A percentile compares a stretch with the other conserved stretches of the same genome.
Conservation (phyloP, 2,329 filamentous ascomycete species). For the Tolypocladium inflatum region DNA sequence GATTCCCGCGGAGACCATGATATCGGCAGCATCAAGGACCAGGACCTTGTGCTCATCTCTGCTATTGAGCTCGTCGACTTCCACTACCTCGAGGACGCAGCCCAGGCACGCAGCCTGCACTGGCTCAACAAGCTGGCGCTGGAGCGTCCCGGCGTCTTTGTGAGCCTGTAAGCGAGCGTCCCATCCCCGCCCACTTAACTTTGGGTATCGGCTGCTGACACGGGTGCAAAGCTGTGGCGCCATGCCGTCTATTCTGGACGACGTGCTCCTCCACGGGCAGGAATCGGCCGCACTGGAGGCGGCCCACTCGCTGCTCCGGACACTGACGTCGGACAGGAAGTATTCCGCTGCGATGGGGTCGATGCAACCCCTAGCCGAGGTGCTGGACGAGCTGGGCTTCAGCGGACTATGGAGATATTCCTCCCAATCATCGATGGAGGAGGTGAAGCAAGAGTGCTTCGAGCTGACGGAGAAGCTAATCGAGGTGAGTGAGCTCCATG, state of each 20-base stretch:
- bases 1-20: constrained; percentile 15
- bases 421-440: constrained; percentile 38
- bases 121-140: constrained; percentile 51
- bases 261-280: constrained; percentile 54
- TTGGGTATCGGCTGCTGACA: constrained; percentile 2
- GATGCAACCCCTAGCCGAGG: constrained; percentile 37
- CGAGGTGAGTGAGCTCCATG: constrained; percentile 33
- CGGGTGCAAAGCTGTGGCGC: constrained; percentile 36
- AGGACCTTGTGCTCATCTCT: constrained; percentile 52
- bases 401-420: constrained; percentile 52
- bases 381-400: constrained; percentile 52
- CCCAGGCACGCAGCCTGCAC: constrained; percentile 47
- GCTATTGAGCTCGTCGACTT: constrained; percentile 60
- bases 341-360: constrained; percentile 40
- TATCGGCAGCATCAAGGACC: constrained; percentile 43
- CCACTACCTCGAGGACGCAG: constrained; percentile 50
- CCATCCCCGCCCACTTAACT: not conserved
- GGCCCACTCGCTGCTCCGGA: constrained; percentile 50
- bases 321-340: constrained; percentile 43
- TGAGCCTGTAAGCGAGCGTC: constrained; percentile 43
- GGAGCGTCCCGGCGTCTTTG: constrained; percentile 44
- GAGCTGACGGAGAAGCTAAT: constrained; percentile 50
- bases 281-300: constrained; percentile 49
- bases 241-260: constrained; percentile 49
- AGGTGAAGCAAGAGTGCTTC: constrained; percentile 42